These are phyloP conservation scores for Globisporangium nagaii DNA, from an alignment of 352 stramenopile species.

Conservation along the genomic window DNA sequence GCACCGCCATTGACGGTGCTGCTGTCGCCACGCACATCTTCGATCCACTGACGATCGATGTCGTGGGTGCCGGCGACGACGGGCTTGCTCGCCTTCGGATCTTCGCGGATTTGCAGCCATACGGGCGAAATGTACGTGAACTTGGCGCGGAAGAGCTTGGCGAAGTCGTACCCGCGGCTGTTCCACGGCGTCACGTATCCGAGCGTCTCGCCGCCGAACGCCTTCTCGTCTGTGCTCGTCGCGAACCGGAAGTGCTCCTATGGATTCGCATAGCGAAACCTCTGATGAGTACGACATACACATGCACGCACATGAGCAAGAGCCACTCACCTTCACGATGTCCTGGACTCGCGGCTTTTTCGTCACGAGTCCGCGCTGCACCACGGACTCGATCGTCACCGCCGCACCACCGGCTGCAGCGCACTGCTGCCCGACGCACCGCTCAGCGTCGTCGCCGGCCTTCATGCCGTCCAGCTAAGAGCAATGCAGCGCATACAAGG, in stretches of 20 bases:
- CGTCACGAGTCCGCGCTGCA: conserved; percentile 45
- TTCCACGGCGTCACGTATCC: conserved; percentile 84
- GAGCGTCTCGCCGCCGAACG: conserved; percentile 51
- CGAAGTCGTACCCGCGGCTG: conserved; percentile 64
- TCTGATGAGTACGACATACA: background rate
- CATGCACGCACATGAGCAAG: background rate
- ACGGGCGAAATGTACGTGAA: conserved; percentile 77
- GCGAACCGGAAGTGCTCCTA: conserved; percentile 32
- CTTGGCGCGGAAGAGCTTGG: conserved; percentile 63
- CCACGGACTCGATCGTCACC: conserved; percentile 23
- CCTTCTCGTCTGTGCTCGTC: conserved; percentile 6
- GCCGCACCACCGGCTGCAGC: conserved; percentile 4
- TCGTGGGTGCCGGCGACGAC: conserved; percentile 69
- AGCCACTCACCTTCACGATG: conserved; percentile 24
- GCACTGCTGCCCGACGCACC: conserved; percentile 31
- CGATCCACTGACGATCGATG: conserved; percentile 57
- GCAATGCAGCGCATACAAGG: background rate
- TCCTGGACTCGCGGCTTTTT: conserved; percentile 34
- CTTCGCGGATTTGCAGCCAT: conserved; percentile 75
- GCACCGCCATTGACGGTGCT: conserved; percentile 7
- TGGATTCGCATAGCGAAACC: background rate
- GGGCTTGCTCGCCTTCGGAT: conserved; percentile 29
- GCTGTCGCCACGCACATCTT: conserved; percentile 29
- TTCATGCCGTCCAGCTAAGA: background rate
- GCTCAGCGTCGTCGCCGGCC: background rate